Base-by-base conservation (phyloP, 495 filamentous ascomycete genomes). In the Neurospora terricola region DNA sequence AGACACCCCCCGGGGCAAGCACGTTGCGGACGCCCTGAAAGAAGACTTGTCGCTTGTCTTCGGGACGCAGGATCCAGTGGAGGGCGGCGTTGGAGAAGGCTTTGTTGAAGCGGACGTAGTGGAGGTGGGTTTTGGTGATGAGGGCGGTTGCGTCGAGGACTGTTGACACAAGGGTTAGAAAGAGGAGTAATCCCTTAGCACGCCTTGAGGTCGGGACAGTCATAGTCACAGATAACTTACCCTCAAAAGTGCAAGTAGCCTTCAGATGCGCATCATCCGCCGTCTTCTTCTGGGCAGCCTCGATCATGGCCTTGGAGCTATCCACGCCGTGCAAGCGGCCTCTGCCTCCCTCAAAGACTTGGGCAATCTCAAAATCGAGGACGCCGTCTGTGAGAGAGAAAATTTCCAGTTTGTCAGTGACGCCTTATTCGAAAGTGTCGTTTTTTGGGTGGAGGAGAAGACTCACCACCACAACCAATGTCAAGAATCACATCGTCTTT, bases 1-100 rank as follows among this genome's bases (percentile, higher is more conserved):
- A 90, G 0, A 69, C 73, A 0, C 91, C 92, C 10, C 85, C 86
- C 0, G 89, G 86, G 14, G 80, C 84, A 8, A 94, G 84, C 8
- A 85, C 82, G 39, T 78, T 78, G 43, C 83, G 79, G 5, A 86
- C 83, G 12, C 81, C 86, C 3, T 73, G 74, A 74, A 94, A 85
- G 76, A 86, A 82, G 36, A 42, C 72, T 2, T 75, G 73, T 69
- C 76, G 73, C 4, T 72, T 74, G 73, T 48, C 82, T 78, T 45
- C 79, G 71, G 72, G 78, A 21, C 72, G 84, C 27, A 94, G 84
- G 77, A 95, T 90, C 92, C 92, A 95, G 81, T 94, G 92, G 48
- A 94, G 80, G 0, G 92, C 92, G 0, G 92, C 92, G 76, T 94
- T 94, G 48, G 90, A 92, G 78, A 94, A 91, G 74, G 92, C 83